Base-by-base conservation (phyloP, 2,329 filamentous ascomycete species). In the Xenosphaeropsis pyriputrescens region DNA sequence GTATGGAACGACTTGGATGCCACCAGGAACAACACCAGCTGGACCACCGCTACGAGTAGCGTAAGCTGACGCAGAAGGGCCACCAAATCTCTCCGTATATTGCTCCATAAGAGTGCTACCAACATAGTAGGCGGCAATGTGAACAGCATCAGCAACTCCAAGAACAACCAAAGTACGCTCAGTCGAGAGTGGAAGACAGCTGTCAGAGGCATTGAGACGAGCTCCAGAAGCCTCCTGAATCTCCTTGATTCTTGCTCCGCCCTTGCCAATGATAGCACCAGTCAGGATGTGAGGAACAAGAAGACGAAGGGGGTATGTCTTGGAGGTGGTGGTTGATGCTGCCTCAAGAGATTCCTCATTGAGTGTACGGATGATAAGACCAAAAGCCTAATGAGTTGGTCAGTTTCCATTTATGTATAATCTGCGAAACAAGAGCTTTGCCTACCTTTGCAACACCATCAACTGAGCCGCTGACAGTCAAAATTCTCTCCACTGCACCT, bases 1-100 rank as follows among this genome's bases (percentile, higher is more conserved):
- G 57, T 98, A 98, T 5, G 91, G 91, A n/a, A 96, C 86, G 36
- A 98, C 91, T 59, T 96, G 91, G 86, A 98, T 94, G 43, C 91
- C 91, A 42, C 91, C 91, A 16, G 91, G 91, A 13, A 96, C 85
- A 26, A 89, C 85, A 37, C 89, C 89, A 41, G 89, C 85, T 36
- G 91, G 88, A 36, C 85, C 88, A 44, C 91, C 91, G 54, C 85
- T 94, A 46, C 91, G 79, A 34, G 89, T 94, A 34, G 91, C 91
- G 57, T 98, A 98, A 19, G 91, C 89, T n/a, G 91, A 98, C 36
- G 91, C 89, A 41, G 86, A 86, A 15, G 91, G 88, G 5, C 91
- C 91, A 38, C 91, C 89, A 50, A 96, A 98, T 32, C 91, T 79
- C 58, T 98, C 91, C 38, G 91, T 95, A 42, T 98, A 70, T 63